Conservation (phyloP, 371 early-diverging fungal species). For the Cokeromyces recurvatus region DNA sequence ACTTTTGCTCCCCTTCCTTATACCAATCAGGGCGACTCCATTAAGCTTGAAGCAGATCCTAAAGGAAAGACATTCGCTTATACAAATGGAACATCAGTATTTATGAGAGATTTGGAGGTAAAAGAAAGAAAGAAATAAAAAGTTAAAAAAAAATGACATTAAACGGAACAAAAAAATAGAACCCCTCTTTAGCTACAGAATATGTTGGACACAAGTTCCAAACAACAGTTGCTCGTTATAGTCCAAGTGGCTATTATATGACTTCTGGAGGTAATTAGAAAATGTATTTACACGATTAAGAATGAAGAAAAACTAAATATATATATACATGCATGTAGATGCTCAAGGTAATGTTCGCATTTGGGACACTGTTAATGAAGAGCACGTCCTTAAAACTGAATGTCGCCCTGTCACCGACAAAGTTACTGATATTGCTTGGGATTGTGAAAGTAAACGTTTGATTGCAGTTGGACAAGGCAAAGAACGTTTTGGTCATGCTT, state of each 20-base stretch:
- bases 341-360: conserved; percentile 86
- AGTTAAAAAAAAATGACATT: not conserved
- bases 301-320: not conserved
- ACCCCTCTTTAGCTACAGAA: conserved; percentile 78
- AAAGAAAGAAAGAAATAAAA: not conserved
- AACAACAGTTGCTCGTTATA: conserved; percentile 84
- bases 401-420: conserved; percentile 67
- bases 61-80: conserved; percentile 84
- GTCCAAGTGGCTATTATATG: conserved; percentile 93
- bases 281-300: not conserved
- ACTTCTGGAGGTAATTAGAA: conserved; percentile 84
- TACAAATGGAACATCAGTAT: conserved; percentile 85
- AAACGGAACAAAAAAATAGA: conserved; percentile 34
- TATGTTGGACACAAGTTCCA: conserved; percentile 79
- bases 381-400: conserved; percentile 85
- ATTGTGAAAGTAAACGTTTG: conserved; percentile 89
- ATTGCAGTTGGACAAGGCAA: conserved; percentile 95
- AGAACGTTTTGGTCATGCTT: conserved; percentile 87
- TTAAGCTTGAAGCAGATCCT: conserved; percentile 82
- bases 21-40: conserved; percentile 77
- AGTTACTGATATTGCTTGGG: conserved; percentile 92
- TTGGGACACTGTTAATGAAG: conserved; percentile 87
- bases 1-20: conserved; percentile 77
- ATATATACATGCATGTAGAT: conserved; percentile 41
- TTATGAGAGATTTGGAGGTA: conserved; percentile 84